phyloP scores from a whole-genome alignment of 2,329 filamentous ascomycete genomes.

The Colletotrichum zoysiae region DNA sequence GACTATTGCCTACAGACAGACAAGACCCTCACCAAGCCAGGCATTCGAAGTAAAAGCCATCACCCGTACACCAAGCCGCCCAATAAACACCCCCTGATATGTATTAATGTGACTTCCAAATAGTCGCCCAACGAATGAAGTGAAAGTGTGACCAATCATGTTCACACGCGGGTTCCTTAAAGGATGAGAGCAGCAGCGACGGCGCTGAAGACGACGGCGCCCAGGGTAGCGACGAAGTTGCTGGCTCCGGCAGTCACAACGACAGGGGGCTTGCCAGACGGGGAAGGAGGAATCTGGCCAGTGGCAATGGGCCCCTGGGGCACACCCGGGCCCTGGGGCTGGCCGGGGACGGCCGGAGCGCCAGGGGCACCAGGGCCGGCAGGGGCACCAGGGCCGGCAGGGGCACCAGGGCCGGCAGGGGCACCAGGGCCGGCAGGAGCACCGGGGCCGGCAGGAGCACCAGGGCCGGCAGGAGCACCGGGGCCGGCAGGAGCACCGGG shows the following conservation, averaged over 20 bases:
- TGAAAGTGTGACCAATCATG: slow-evolving; percentile 10
- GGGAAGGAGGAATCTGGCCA: too few species aligned
- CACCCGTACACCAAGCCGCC: slow-evolving; percentile 24
- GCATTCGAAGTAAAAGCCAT: slow-evolving; percentile 33
- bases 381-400: too few species aligned
- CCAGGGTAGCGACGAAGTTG: slow-evolving; percentile 41
- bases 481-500: too few species aligned
- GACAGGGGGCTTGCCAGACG: neutral
- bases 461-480: neutral
- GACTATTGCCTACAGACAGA: slow-evolving; percentile 12
- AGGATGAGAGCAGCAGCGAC: slow-evolving; percentile 37
- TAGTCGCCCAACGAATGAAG: slow-evolving; percentile 29
- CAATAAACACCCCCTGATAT: neutral
- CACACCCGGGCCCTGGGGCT: too few species aligned
- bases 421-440: too few species aligned
- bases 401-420: too few species aligned
- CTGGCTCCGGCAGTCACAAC: slow-evolving; percentile 39
- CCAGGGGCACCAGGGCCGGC: too few species aligned
- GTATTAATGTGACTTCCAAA: slow-evolving; percentile 17
- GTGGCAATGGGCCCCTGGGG: neutral
- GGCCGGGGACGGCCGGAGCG: too few species aligned
- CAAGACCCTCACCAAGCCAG: slow-evolving; percentile 24
- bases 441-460: too few species aligned
- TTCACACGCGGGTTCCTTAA: slow-evolving; percentile 16
- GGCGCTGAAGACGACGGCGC: slow-evolving; percentile 39